Evolutionary conservation across 1,284 basidiomycete genomes (phyloP).

Genomic region (Puccinia hordei): DNA sequence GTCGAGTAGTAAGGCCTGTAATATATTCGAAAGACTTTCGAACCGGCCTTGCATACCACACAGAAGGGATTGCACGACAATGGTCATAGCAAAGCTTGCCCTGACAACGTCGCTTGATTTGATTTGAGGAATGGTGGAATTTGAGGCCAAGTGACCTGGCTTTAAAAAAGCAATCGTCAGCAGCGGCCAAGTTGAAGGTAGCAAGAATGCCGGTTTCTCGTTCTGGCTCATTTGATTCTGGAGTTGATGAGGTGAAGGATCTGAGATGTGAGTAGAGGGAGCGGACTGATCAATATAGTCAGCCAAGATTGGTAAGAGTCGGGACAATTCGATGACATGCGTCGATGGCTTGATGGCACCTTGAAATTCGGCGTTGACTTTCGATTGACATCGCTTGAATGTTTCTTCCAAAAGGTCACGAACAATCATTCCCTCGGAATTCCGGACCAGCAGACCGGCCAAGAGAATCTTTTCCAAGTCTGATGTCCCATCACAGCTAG

Average conservation of each 20-base stretch:
- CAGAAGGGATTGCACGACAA: constrained; percentile 29
- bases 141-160: constrained; percentile 14
- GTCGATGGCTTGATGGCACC: not conserved
- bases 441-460: constrained; percentile 37
- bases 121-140: not conserved
- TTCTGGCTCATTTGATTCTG: constrained; percentile 34
- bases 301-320: constrained; percentile 32
- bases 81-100: constrained; percentile 28
- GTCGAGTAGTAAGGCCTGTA: constrained; percentile 9
- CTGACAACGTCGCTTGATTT: constrained; percentile 7
- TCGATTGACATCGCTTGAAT: not conserved
- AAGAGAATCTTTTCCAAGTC: constrained; percentile 20
- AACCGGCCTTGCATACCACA: constrained; percentile 14
- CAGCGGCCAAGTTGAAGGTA: constrained; percentile 44
- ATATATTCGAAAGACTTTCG: constrained; percentile 11
- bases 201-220: constrained; percentile 38
- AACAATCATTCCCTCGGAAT: constrained; percentile 40
- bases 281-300: constrained; percentile 39
- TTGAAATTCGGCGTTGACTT: constrained; percentile 1
- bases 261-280: constrained; percentile 23
- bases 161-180: constrained; percentile 48
- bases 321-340: not conserved
- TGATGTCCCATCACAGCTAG: not conserved
- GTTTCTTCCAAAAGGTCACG: constrained; percentile 17
- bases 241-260: constrained; percentile 38